Evolutionary conservation across 2,329 filamentous ascomycete species (phyloP), one percentile per base, ranked within the genome.

Genomic region (Fusarium poae): DNA sequence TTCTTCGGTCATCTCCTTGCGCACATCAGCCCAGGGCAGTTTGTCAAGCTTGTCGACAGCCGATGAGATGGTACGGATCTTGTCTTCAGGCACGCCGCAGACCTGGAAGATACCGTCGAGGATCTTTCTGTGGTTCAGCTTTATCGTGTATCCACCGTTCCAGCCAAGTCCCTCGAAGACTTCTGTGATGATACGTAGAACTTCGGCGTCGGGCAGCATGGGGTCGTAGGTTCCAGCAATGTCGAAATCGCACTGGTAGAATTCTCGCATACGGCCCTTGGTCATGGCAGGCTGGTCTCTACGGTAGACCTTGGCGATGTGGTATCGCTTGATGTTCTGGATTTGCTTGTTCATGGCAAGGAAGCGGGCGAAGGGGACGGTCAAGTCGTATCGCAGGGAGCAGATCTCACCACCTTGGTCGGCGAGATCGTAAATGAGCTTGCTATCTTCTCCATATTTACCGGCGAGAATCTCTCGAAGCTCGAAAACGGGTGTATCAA

Each of bases 11-110:
- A 97, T 97, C 79, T 97, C 94, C 79, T 91, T 92, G 78, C 91
- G 89, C 54, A 97, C 95, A 68, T 97, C 94, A 32, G 86, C 87
- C 95, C 94, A 97, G 2, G 94, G 91, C 76, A 91, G 83, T 83
- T 98, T 98, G 81, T 97, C 95, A 56, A 98, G 84, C 84, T 98
- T 98, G 83, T 98, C 95, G 46, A 98, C 94, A 3, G 95, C 94
- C 25, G 92, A 96, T 39, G 92, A 96, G 75, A 97, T 97, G 30
- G 92, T 89, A 57, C 95, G 88, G 71, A 97, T 92, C 84, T 97
- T 94, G 59, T 97, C 91, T 61, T 87, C 83, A 3, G 94, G 93
- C 16, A 98, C 94, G 68, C 95, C 94, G 73, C 92, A 95, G 29
- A 97, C 92, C 77, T 93, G 88, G 80, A 98, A 97, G 71, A 97